Conservation (phyloP, 441 rosid species). For the Jatropha multifida region DNA sequence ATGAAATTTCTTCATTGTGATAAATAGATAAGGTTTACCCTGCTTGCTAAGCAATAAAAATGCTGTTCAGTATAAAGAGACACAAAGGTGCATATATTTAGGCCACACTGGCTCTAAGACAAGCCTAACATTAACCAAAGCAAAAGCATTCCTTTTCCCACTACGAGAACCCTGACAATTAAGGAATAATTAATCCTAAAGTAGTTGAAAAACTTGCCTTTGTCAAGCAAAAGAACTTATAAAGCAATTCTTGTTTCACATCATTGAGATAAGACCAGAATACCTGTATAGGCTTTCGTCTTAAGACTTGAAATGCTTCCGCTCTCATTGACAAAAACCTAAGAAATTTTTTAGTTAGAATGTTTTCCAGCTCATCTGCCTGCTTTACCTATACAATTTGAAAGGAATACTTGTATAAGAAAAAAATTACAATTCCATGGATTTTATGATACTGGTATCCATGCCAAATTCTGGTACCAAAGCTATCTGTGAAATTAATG, state of each 20-base stretch:
- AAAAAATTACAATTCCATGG: not conserved
- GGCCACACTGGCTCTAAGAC: not conserved
- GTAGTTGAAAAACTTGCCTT: slow-evolving; percentile 13
- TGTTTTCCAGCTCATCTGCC: slow-evolving; percentile 96
- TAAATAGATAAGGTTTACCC: not conserved
- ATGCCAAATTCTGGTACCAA: not conserved
- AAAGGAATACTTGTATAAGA: not conserved
- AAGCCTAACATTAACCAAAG: not conserved
- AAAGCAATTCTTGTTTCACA: slow-evolving; percentile 9
- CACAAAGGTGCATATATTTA: not conserved
- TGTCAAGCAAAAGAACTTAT: slow-evolving; percentile 11
- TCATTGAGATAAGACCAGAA: slow-evolving; percentile 15
- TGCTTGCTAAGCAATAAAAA: not conserved
- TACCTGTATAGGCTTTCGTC: slow-evolving; percentile 96
- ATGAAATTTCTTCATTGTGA: not conserved
- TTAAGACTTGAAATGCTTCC: slow-evolving; percentile 94
- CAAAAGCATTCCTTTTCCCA: not conserved
- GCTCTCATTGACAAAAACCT: slow-evolving; percentile 98
- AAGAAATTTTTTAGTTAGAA: slow-evolving; percentile 81
- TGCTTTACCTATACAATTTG: slow-evolving; percentile 67
- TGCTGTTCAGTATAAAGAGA: not conserved
- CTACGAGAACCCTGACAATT: not conserved
- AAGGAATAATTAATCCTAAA: slow-evolving; percentile 17
- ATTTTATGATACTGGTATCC: not conserved
- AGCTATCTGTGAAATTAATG: not conserved